These are phyloP conservation scores for Pichia phayaonensis DNA, from an alignment of 805 yeast species.

Conservation along the genomic window DNA sequence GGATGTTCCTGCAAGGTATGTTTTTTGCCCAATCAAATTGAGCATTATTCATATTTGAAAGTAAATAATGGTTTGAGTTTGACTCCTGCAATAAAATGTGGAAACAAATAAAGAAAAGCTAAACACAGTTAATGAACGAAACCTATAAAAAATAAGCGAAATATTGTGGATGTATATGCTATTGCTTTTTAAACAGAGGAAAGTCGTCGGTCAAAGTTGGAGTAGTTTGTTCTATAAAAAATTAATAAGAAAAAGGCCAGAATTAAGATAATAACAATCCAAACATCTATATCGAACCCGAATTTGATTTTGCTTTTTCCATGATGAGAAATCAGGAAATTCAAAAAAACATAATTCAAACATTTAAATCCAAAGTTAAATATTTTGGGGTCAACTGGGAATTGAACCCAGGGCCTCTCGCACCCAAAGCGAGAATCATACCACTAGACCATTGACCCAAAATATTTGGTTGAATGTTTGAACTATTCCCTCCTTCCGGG, in stretches of 20 bases:
- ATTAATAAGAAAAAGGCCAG: no score
- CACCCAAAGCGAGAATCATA: slow-evolving; percentile 52
- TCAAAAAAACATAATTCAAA: background rate
- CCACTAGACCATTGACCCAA: slow-evolving; percentile 42
- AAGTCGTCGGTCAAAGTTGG: background rate
- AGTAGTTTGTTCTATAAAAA: background rate
- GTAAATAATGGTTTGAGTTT: background rate
- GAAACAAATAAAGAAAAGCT: background rate
- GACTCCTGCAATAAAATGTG: background rate
- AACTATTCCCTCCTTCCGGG: slow-evolving; percentile 16
- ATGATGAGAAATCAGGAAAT: background rate
- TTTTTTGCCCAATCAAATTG: slow-evolving; percentile 53
- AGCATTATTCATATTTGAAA: background rate
- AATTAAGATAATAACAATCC: background rate
- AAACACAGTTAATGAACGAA: background rate
- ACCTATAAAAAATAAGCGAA: background rate
- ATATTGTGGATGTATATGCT: background rate
- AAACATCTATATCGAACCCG: background rate
- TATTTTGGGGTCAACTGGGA: slow-evolving; percentile 34
- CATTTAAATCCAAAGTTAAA: background rate
- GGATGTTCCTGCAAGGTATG: slow-evolving; percentile 75
- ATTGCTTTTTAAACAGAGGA: background rate
- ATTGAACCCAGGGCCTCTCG: slow-evolving; percentile 51
- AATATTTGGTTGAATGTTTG: background rate
- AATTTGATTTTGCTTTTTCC: background rate